These are phyloP conservation scores for Boechera divaricarpa DNA, from an alignment of 345 rosid genomes.

Conservation along the genomic window DNA sequence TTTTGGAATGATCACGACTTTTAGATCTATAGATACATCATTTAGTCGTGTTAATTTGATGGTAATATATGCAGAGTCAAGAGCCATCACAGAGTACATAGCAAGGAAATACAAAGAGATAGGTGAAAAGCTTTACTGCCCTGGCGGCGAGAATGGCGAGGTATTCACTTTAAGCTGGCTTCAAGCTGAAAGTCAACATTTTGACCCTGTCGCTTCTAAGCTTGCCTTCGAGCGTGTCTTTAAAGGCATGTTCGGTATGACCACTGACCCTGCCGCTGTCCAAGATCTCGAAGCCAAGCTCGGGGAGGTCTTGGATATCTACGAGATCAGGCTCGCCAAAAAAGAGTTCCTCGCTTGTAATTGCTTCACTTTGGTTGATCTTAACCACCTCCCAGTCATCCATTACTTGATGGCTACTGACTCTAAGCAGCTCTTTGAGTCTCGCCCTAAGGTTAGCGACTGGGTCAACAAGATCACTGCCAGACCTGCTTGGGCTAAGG, in stretches of 20 bases:
- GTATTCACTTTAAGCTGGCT: conserved; percentile 48
- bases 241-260: conserved; percentile 45
- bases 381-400: conserved; percentile 49
- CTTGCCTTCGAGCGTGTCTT: conserved; percentile 45
- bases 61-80: conserved; percentile 40
- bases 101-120: conserved; percentile 43
- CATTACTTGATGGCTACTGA: conserved; percentile 50
- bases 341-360: conserved; percentile 46
- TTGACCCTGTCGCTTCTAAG: conserved; percentile 27
- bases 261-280: conserved; percentile 41
- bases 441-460: conserved; percentile 36
- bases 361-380: conserved; percentile 57
- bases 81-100: conserved; percentile 52
- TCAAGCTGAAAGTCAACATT: conserved; percentile 57
- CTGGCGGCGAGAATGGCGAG: conserved; percentile 37
- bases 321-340: conserved; percentile 48
- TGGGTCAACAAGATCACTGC: conserved; percentile 42
- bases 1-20: too few species aligned
- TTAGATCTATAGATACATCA: too few species aligned
- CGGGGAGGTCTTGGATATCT: conserved; percentile 55
- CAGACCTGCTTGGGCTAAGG: conserved; percentile 49
- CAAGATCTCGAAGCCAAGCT: conserved; percentile 45
- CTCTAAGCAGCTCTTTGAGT: conserved; percentile 39
- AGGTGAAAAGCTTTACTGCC: conserved; percentile 39
- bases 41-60: too few species aligned